Evolutionary conservation across 2,329 filamentous ascomycete species (phyloP).

Genomic region (Colletotrichum lini): DNA sequence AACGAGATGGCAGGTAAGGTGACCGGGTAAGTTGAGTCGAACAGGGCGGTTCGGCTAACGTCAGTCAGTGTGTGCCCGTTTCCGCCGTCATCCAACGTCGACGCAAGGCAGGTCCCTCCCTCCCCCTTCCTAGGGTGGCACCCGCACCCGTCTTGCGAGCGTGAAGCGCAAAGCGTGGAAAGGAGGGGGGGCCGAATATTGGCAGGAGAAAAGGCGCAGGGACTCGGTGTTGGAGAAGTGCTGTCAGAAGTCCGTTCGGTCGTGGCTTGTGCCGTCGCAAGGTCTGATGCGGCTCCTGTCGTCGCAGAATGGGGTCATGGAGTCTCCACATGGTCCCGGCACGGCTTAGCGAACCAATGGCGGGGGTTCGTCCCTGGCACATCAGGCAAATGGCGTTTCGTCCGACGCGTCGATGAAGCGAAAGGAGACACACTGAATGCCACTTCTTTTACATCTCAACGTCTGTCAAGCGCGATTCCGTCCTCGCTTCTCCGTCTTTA

Average conservation of each 20-base stretch:
- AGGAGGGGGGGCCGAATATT: neutral
- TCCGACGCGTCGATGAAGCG: slow-evolving; percentile 55
- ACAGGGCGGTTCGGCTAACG: slow-evolving; percentile 22
- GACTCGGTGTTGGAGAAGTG: slow-evolving; percentile 7
- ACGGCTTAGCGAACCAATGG: slow-evolving; percentile 46
- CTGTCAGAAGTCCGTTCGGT: slow-evolving; percentile 9
- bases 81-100: neutral
- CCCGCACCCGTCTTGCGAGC: neutral
- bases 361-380: slow-evolving; percentile 40
- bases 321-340: slow-evolving; percentile 42
- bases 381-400: slow-evolving; percentile 57
- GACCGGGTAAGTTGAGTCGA: slow-evolving; percentile 33
- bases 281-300: slow-evolving; percentile 51
- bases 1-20: slow-evolving; percentile 34
- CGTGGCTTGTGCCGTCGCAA: slow-evolving; percentile 19
- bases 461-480: slow-evolving; percentile 30
- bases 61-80: slow-evolving; percentile 18
- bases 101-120: neutral
- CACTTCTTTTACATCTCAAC: slow-evolving; percentile 17
- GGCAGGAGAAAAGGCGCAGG: slow-evolving; percentile 2
- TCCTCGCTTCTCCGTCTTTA: neutral
- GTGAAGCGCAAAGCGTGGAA: neutral
- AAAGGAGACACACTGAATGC: slow-evolving; percentile 48
- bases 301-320: slow-evolving; percentile 51
- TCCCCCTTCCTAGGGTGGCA: neutral